These are phyloP conservation scores for Avena eriantha DNA, from an alignment of 176 grass and related monocot species.

Conservation along the genomic window DNA sequence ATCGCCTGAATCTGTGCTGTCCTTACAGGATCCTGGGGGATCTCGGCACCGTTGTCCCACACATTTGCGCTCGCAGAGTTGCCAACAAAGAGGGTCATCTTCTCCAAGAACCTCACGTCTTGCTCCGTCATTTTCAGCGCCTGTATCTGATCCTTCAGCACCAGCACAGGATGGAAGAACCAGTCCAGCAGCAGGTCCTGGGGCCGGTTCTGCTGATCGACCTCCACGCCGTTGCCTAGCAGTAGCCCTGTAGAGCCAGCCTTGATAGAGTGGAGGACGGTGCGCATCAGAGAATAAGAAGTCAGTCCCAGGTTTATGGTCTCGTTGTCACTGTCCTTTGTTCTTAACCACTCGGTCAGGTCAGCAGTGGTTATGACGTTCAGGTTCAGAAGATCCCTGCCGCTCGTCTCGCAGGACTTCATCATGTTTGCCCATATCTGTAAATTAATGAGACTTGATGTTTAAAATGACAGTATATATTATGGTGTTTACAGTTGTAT, in stretches of 20 bases:
- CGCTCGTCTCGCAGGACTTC: slow-evolving; percentile 64
- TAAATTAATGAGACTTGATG: background rate
- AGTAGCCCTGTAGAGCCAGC: slow-evolving; percentile 64
- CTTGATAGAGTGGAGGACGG: slow-evolving; percentile 66
- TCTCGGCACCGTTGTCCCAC: slow-evolving; percentile 54
- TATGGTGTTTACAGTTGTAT: background rate
- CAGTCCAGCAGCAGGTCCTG: slow-evolving; percentile 80
- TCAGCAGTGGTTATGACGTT: slow-evolving; percentile 63
- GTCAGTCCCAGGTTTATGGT: slow-evolving; percentile 74
- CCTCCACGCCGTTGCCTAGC: slow-evolving; percentile 59
- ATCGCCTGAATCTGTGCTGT: slow-evolving; percentile 87
- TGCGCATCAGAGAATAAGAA: slow-evolving; percentile 59
- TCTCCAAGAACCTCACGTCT: slow-evolving; percentile 73
- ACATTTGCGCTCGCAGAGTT: slow-evolving; percentile 24
- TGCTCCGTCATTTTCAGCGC: slow-evolving; percentile 69
- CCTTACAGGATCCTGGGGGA: slow-evolving; percentile 63
- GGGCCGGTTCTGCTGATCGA: slow-evolving; percentile 69
- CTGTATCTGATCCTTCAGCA: slow-evolving; percentile 84
- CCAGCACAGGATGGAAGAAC: slow-evolving; percentile 87
- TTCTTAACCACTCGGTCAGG: slow-evolving; percentile 69
- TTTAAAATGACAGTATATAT: background rate
- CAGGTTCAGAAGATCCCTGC: slow-evolving; percentile 70
- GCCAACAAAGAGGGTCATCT: slow-evolving; percentile 60
- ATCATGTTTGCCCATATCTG: slow-evolving; percentile 81
- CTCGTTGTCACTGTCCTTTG: slow-evolving; percentile 60